These are phyloP conservation scores for Chlamydomonas applanata DNA, from an alignment of 139 green algal genomes.

Conservation along the genomic window DNA sequence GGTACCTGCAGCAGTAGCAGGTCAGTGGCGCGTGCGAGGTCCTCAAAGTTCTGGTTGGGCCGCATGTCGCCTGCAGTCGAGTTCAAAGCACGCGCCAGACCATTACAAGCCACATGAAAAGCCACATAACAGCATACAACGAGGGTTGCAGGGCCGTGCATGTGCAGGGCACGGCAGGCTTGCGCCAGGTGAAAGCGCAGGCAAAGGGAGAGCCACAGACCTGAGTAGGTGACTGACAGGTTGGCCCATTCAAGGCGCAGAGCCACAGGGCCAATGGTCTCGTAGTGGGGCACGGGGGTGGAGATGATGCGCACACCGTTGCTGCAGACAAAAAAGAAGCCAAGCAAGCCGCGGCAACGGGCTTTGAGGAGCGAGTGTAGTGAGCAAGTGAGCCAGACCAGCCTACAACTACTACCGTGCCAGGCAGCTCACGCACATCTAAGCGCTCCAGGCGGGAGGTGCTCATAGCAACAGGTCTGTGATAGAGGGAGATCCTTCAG, in stretches of 20 bases:
- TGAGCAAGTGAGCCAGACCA: too few species aligned
- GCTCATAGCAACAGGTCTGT: too few species aligned
- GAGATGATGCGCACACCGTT: constrained; percentile 37
- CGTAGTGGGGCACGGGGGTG: constrained; percentile 44
- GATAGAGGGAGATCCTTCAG: too few species aligned
- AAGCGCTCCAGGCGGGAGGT: too few species aligned
- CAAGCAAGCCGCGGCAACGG: not conserved
- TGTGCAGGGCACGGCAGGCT: too few species aligned
- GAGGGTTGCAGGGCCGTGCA: too few species aligned
- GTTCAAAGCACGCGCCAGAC: too few species aligned
- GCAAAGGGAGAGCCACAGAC: not conserved
- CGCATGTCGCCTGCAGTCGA: constrained; percentile 35
- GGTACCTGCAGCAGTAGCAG: constrained; percentile 31
- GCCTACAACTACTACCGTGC: too few species aligned
- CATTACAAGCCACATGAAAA: too few species aligned
- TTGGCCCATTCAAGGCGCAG: constrained; percentile 40
- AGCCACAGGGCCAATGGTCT: constrained; percentile 32
- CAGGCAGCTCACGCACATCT: too few species aligned
- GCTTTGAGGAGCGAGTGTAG: too few species aligned
- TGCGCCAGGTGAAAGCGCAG: not conserved
- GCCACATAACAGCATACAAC: too few species aligned
- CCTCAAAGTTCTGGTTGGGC: constrained; percentile 15
- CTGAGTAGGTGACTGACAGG: constrained; percentile 47
- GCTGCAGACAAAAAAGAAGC: not conserved
- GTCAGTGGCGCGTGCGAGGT: constrained; percentile 33